Base-by-base conservation (phyloP, 2,329 filamentous ascomycete species). In the Sporothrix phasma region DNA sequence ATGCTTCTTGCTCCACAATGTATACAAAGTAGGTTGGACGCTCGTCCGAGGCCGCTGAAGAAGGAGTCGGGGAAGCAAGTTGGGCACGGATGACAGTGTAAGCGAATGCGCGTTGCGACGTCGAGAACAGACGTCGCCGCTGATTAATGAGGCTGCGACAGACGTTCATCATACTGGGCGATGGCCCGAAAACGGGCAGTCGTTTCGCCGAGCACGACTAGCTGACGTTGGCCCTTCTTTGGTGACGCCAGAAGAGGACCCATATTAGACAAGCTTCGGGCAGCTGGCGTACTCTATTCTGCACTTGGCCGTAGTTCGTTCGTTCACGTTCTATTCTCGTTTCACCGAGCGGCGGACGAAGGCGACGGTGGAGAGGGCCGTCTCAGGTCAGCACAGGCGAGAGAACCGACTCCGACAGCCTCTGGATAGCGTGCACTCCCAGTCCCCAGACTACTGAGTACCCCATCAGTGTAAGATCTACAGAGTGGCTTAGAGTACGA, bases 121-220 rank as follows among this genome's bases (percentile, higher is more conserved):
- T 37, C 7, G 26, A 34, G 11, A 53, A 22, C 6, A 34, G 47
- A 37, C 34, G 34, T 37, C 15, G 46, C 26, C 15, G 56, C 56
- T 59, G 56, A 59, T 59, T 22, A 59, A 59, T 59, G 17, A 39
- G 8, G 22, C 39, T 24, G 37, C 34, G n/a, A 26, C 10, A 43
- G 22, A 31, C 24, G n/a, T 31, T 31, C n/a, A 22, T 24, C 24
- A 5, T 7, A 5, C 34, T 7, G 13, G 3, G 13, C 15, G 15
- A 29, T 19, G 29, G 31, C 37, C 53, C 37, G n/a, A 19, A 46
- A 59, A 45, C 56, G 56, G 56, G 39, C 37, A 59, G 56, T 59
- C 56, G 56, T 59, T 59, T 15, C 39, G 39, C 56, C 56, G 56
- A 45, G n/a, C n/a, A n/a, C n/a, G n/a, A n/a, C n/a, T n/a, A n/a